Evolutionary conservation across 148 eudicot species (phyloP).

Genomic region (Rhododendron williamsianum): DNA sequence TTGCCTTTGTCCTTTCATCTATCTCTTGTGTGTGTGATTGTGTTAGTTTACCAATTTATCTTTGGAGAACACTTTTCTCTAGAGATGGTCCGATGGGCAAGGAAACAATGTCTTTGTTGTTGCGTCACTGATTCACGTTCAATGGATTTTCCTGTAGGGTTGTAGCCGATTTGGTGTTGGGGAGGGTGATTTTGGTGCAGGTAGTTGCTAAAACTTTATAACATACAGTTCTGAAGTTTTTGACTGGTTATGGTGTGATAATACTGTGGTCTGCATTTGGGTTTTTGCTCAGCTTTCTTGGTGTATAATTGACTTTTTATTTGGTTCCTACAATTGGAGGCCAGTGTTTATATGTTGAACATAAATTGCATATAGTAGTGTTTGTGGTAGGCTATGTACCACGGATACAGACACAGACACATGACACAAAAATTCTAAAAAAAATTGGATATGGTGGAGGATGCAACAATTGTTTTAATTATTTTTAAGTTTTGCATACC

Average conservation of each 20-base stretch:
- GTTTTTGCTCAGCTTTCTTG: not conserved
- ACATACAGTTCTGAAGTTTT: not conserved
- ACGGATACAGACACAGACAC: not conserved
- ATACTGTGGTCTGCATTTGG: not conserved
- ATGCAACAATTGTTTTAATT: not conserved
- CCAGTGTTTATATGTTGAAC: not conserved
- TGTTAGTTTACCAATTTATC: not conserved
- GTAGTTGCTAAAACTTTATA: slow-evolving; percentile 1
- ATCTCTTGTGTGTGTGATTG: not conserved
- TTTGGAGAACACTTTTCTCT: slow-evolving; percentile 1
- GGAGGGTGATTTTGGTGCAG: slow-evolving; percentile 23
- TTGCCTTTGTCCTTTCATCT: not conserved
- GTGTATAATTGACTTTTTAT: not conserved
- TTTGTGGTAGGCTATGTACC: not conserved
- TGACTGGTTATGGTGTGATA: not conserved
- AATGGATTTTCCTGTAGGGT: slow-evolving; percentile 13
- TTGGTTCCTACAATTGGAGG: not conserved
- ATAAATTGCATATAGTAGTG: not conserved
- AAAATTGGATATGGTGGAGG: not conserved
- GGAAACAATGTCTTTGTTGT: not conserved
- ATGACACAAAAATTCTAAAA: not conserved
- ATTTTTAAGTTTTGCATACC: not conserved
- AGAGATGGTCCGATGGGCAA: not conserved
- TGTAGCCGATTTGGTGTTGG: slow-evolving; percentile 20
- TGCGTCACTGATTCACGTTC: not conserved